These are phyloP conservation scores for Paracorniculantispora psalliotae DNA, from an alignment of 2,329 filamentous ascomycete genomes.

Conservation along the genomic window DNA sequence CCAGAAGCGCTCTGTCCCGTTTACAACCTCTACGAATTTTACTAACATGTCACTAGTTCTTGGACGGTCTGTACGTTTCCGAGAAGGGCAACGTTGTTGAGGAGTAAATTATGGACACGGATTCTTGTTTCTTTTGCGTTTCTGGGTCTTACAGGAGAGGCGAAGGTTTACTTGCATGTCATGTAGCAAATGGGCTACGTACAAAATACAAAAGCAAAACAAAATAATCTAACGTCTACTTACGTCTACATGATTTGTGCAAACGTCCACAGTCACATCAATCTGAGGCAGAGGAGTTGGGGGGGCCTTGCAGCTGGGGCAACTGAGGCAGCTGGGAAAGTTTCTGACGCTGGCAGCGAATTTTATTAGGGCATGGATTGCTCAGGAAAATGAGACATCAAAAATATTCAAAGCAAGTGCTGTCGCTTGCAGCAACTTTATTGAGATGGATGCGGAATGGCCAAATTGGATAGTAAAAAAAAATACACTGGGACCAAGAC, in stretches of 20 bases:
- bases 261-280: background rate
- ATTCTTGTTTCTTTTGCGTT: conserved; percentile 50
- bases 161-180: conserved; percentile 58
- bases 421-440: background rate
- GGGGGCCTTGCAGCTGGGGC: no score
- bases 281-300: background rate
- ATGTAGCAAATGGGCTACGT: conserved; percentile 48
- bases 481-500: background rate
- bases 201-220: conserved; percentile 34
- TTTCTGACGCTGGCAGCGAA: no score
- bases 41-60: conserved; percentile 60
- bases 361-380: no score
- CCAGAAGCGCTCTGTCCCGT: no score
- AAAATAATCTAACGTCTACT: conserved; percentile 23
- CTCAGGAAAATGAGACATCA: no score
- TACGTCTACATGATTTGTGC: background rate
- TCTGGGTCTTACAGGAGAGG: conserved; percentile 57
- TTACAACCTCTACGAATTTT: no score
- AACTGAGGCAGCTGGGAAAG: no score
- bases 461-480: background rate
- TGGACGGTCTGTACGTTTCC: conserved; percentile 99
- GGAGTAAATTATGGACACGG: conserved; percentile 46
- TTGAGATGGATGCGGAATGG: background rate
- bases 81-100: conserved; percentile 94
- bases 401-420: no score